Evolutionary conservation across 2,329 filamentous ascomycete species (phyloP), one percentile per base, ranked within the genome.

Genomic region (Cladobotryum protrusum): DNA sequence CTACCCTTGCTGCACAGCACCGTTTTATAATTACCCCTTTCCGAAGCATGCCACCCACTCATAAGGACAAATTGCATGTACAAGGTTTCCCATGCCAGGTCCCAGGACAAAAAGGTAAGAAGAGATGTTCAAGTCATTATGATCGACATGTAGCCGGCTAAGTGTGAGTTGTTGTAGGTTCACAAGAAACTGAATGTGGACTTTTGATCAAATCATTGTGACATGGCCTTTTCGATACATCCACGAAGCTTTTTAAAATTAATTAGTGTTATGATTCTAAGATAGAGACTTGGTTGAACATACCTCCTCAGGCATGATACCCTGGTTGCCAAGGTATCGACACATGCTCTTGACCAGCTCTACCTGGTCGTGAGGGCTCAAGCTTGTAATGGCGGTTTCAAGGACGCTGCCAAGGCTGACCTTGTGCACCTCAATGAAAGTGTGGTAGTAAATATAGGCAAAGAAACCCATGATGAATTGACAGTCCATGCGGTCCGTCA

Each of bases 381-480:
- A 72, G n/a, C 91, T 91, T 5, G 85, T 95, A 58, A 99, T 95
- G 45, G 89, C 92, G 12, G 83, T 82, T 73, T 99, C 92, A 59
- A 99, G 87, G 34, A 99, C 87, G 48, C 82, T 83, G 17, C 92
- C 93, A 17, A 96, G 85, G 50, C 78, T 89, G 36, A 87, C 83
- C 68, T 92, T 89, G 75, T 96, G 83, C 6, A 89, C 78, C 4
- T 91, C 91, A 62, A 99, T 92, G 68, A 99, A 99, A 63, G 87
- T 93, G 68, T 96, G 91, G 72, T 95, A 99, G 73, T 99, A 99
- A 80, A 99, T 91, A 74, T 90, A 97, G 14, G 92, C 83, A 63
- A 99, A 97, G 71, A 96, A 93, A 8, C 93, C 93, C 93, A 99
- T 99, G 74, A 97, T 97, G 73, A 99, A 99, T 66, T 99, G 93